phyloP scores from a whole-genome alignment of 2,329 filamentous ascomycete species.

The Cercospora brassicicola region DNA sequence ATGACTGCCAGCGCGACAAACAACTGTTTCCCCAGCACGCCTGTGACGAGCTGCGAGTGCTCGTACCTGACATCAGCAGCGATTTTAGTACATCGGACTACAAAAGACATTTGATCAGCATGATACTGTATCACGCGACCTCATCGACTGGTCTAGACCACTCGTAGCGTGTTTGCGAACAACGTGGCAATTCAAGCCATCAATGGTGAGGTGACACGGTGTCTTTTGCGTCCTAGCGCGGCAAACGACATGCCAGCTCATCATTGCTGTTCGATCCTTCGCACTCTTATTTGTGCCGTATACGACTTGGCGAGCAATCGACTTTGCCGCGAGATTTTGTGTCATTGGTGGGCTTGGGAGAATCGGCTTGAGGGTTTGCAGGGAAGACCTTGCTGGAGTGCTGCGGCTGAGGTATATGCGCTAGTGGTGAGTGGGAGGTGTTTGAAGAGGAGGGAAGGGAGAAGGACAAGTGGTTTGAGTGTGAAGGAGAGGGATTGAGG shows the following conservation, averaged over 20 bases:
- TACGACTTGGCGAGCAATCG: background rate
- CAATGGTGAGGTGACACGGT: background rate
- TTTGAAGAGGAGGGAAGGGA: background rate
- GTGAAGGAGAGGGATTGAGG: background rate
- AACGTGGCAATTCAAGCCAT: background rate
- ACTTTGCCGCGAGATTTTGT: background rate
- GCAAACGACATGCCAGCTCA: background rate
- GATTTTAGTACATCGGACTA: background rate
- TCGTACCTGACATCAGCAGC: background rate
- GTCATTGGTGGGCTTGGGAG: background rate
- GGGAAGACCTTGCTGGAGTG: background rate
- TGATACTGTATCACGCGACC: background rate
- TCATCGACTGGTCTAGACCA: background rate
- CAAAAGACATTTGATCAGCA: background rate
- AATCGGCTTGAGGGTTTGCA: background rate
- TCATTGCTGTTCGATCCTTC: background rate
- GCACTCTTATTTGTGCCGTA: background rate
- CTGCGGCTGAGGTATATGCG: background rate
- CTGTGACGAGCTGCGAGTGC: background rate
- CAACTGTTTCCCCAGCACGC: background rate
- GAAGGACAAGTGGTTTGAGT: background rate
- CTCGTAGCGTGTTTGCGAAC: background rate
- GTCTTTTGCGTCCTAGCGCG: background rate
- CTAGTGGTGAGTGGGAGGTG: background rate
- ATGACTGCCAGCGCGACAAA: background rate